Evolutionary conservation across 164 flowering plant genomes (phyloP), one percentile per base, ranked within the genome.

Genomic region (Brasenia schreberi): DNA sequence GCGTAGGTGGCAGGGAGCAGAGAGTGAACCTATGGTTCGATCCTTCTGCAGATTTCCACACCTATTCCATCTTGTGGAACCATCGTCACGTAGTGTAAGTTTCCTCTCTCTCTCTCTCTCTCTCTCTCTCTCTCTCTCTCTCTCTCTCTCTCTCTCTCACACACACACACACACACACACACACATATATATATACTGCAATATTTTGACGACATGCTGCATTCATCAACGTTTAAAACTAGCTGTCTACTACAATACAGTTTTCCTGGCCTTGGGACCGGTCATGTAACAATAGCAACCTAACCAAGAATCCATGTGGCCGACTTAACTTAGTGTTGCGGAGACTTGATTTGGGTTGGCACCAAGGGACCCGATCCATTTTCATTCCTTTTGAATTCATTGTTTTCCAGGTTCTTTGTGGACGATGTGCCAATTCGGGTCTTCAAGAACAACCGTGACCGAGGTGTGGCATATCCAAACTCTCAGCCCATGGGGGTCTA

Each of bases 11-110:
- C 42, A 78, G 82, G 71, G 90, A 86, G 65, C 87, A 86, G 64
- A 76, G 85, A 65, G 73, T 84, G 45, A 80, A 84, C 72, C 82
- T 86, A 5, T 84, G 90, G 88, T 86, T 86, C 66, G 90, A 86
- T 68, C 88, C 90, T 19, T 61, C 88, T 4, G 71, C 76, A 0
- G 81, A 75, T 7, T 86, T 67, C 65, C 90, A 86, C 73, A 68
- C 70, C 5, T 86, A 86, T 68, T 18, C 82, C 4, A 80, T 86
- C 27, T 64, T 76, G 0, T 84, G 90, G 88, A 84, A 74, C 72
- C 86, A 71, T 61, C 68, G 17, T 5, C 82, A 69, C 16, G 70
- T 79, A 45, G 83, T 78, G 90, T 86, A 74, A 81, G 86, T 74
- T 6, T n/a, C 59, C 16, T 12, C 18, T 58, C 60, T 58, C 60